Base-by-base conservation (phyloP, 805 yeast genomes). In the Barnettozyma siamensis region DNA sequence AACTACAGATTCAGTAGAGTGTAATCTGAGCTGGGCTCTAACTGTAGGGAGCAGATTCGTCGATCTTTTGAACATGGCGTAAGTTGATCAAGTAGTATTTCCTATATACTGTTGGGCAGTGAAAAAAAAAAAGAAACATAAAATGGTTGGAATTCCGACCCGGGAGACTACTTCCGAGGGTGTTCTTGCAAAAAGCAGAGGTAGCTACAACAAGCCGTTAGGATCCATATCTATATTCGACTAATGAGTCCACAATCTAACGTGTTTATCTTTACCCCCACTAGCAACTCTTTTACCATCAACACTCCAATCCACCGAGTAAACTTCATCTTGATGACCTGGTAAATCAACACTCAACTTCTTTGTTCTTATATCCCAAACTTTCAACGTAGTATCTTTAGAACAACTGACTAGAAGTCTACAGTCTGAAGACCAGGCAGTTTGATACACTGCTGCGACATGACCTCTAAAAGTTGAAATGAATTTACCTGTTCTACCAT, bases 391-490 rank as follows among this genome's bases (percentile, higher is more conserved):
- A 1, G 98, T 89, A 62, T 91, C 98, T 59, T 91, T 91, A 12
- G 97, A 88, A 62, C 96, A 85, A 57, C 95, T 84, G 9, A 88
- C 99, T 42, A 93, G 67, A 29, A 91, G 67, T 52, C 99, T 71
- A 62, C 91, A 85, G 58, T 93, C 99, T 1, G 96, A 82, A 4
- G 96, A 88, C 99, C 99, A 93, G 0, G 98, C 87, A 5, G 95
- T 88, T 64, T 91, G 97, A 62, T 93, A 93, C 0, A 93, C 99
- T 3, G 98, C 88, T 0, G 97, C 96, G 44, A 93, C 99, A 60
- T 93, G 99, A 2, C 99, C 99, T 49, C 99, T 71, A 55, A 93
- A 78, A 0, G 98, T 88, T 5, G 95, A 78, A 23, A 93, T 64
- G 50, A 89, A 93, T 45, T 83, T 84, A 30, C 99, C 99, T 44